These are phyloP conservation scores for Gymnopilus dilepis DNA, from an alignment of 768 basidiomycete species.

Conservation along the genomic window DNA sequence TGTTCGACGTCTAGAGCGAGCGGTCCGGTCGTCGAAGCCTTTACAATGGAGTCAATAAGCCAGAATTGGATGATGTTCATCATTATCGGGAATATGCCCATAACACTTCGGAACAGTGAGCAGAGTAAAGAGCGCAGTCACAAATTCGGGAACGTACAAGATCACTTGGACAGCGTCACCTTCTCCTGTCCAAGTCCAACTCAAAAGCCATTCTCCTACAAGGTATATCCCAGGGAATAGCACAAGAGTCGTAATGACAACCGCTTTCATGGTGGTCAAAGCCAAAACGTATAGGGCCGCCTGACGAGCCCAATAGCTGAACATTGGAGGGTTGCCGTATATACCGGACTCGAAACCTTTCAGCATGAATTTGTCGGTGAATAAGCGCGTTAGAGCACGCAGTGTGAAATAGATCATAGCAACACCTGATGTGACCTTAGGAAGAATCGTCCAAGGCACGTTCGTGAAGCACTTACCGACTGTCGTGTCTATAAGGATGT, in stretches of 20 bases:
- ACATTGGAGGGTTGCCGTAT: constrained; percentile 85
- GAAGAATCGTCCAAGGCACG: constrained; percentile 6
- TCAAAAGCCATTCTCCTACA: constrained; percentile 86
- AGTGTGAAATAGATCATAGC: constrained; percentile 79
- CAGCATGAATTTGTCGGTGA: constrained; percentile 66
- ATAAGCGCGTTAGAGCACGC: constrained; percentile 63
- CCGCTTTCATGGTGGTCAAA: constrained; percentile 87
- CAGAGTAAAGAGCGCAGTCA: constrained; percentile 4
- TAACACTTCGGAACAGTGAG: constrained; percentile 55
- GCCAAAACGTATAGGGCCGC: constrained; percentile 82
- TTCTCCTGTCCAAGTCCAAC: constrained; percentile 70
- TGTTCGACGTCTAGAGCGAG: constrained; percentile 46
- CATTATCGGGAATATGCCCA: constrained; percentile 89
- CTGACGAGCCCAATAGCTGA: constrained; percentile 76
- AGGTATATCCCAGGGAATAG: constrained; percentile 72
- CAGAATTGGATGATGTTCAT: constrained; percentile 95
- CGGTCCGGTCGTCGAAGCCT: constrained; percentile 55
- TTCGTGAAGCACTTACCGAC: constrained; percentile 59
- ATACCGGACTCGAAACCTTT: constrained; percentile 86
- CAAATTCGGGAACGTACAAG: constrained; percentile 58
- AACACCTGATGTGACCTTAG: constrained; percentile 61
- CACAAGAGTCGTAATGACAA: constrained; percentile 79
- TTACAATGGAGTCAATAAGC: constrained; percentile 93
- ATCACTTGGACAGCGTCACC: constrained; percentile 76
- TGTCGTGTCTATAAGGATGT: constrained; percentile 91